Conservation (phyloP, 495 filamentous ascomycete genomes). For the Aspergillus indologenus region DNA sequence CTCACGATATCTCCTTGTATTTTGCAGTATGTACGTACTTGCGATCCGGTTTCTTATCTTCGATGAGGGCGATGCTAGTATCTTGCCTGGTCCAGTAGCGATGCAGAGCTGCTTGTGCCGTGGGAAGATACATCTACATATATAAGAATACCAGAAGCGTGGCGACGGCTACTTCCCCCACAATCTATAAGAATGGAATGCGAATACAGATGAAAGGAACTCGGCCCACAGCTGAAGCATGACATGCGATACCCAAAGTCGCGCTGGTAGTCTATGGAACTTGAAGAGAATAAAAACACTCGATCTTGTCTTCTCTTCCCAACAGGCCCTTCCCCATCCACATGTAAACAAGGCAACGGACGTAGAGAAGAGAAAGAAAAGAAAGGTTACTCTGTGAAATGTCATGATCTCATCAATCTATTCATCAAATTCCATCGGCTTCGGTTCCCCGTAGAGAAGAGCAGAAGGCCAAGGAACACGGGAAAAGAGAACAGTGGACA, state of each 20-base stretch:
- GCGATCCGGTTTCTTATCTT: no score
- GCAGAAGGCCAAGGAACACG: neutral
- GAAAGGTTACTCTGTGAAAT: conserved; percentile 39
- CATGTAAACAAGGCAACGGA: conserved; percentile 6
- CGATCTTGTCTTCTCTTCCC: neutral
- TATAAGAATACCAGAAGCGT: no score
- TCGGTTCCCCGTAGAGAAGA: neutral
- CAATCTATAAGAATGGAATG: no score
- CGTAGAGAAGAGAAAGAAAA: conserved; percentile 32
- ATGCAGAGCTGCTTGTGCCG: no score
- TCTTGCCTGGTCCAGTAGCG: no score
- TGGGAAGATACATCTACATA: no score
- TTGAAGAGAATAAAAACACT: neutral
- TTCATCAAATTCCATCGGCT: neutral
- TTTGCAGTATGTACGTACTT: no score
- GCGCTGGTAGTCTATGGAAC: neutral
- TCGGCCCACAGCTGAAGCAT: neutral
- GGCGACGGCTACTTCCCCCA: no score
- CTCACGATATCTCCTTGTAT: no score
- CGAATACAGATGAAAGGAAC: neutral
- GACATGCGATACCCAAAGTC: neutral
- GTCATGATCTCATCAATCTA: conserved; percentile 4
- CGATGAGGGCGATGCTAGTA: no score
- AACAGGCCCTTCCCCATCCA: neutral
- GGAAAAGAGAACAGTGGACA: conserved; percentile 21